Conservation (phyloP, 2,329 filamentous ascomycete genomes). For the Fusarium nurragi region DNA sequence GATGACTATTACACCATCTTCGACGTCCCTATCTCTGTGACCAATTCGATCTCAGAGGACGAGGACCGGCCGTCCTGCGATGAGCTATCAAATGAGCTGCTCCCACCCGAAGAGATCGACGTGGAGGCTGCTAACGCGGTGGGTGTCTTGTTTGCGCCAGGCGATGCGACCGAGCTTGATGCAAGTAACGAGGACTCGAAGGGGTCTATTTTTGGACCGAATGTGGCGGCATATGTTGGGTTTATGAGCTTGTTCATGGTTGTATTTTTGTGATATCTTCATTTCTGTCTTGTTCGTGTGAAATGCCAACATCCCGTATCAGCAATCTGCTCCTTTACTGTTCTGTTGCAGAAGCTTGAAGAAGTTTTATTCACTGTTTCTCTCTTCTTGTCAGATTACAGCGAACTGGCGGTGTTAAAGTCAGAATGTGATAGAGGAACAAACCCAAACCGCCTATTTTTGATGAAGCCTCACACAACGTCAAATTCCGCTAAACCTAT, state of each 20-base stretch:
- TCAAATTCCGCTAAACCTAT: constrained; percentile 40
- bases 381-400: not conserved
- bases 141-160: constrained; percentile 62
- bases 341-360: not conserved
- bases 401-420: not conserved
- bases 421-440: not conserved
- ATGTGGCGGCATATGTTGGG: constrained; percentile 4
- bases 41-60: constrained; percentile 66
- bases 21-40: constrained; percentile 73
- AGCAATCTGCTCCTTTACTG: not conserved
- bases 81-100: constrained; percentile 60
- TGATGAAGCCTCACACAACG: not conserved
- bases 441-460: constrained; percentile 1
- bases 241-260: constrained; percentile 7
- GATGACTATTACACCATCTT: constrained; percentile 75
- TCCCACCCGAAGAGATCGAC: constrained; percentile 58
- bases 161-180: constrained; percentile 59
- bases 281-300: not conserved
- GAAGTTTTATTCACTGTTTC: not conserved
- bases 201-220: constrained; percentile 1
- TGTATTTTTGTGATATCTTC: not conserved
- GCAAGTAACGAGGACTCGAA: constrained; percentile 12
- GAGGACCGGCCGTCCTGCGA: constrained; percentile 60
- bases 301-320: not conserved
- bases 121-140: constrained; percentile 54